Conservation (phyloP, 495 filamentous ascomycete species). For the Schizothecium vesticola region DNA sequence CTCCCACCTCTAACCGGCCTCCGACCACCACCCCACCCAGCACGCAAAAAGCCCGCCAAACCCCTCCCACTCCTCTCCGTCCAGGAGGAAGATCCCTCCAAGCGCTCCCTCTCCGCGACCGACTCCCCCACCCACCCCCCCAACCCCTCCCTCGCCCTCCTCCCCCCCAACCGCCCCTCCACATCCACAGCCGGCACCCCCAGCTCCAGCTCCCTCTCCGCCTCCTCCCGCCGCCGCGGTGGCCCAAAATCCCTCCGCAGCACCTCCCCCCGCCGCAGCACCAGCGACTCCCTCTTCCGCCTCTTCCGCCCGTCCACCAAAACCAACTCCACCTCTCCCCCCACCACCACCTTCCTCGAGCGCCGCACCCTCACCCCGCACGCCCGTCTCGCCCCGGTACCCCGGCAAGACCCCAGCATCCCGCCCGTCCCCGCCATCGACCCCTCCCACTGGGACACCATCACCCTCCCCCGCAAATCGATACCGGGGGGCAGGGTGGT, state of each 20-base stretch:
- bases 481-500: not conserved
- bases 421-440: not conserved
- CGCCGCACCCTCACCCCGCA: constrained; percentile 4
- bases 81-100: not conserved
- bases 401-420: not conserved
- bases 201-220: not conserved
- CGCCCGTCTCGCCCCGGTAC: not conserved
- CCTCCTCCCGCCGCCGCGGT: not conserved
- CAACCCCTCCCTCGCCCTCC: not conserved
- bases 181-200: not conserved
- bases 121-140: not conserved
- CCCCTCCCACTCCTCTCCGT: not conserved
- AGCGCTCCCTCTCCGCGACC: not conserved
- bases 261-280: not conserved
- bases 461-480: not conserved
- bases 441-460: not conserved
- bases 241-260: not conserved
- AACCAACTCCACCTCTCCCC: not conserved
- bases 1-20: not conserved
- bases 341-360: not conserved
- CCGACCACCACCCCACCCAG: not conserved
- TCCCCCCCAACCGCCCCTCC: not conserved
- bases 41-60: not conserved
- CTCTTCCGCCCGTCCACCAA: not conserved
- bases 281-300: not conserved